Percentiles rank a stretch among this genome's conserved stretches.
These are phyloP conservation scores for Curvularia hawaiiensis DNA, from an alignment of 2,329 filamentous ascomycete genomes.

Conservation along the genomic window DNA sequence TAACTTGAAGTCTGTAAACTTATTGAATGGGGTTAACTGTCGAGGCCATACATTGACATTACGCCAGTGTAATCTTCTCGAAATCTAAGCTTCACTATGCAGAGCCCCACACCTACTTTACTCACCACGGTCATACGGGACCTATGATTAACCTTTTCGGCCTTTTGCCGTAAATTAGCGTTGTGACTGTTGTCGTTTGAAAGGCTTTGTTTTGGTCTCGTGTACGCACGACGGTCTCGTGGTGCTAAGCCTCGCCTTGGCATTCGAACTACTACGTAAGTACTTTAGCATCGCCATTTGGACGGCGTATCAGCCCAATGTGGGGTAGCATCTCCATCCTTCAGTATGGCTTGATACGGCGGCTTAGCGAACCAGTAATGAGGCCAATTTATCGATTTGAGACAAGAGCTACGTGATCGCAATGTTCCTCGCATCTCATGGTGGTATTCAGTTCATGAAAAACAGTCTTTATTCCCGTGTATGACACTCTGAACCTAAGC, in stretches of 20 bases:
- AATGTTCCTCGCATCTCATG: background rate
- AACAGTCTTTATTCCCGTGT: no score
- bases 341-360: background rate
- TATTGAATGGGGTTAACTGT: background rate
- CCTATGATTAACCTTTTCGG: background rate
- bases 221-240: conserved; percentile 7
- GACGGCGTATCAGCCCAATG: background rate
- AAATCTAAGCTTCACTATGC: background rate
- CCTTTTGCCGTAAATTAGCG: background rate
- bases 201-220: conserved; percentile 7
- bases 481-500: no score
- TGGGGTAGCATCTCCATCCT: background rate
- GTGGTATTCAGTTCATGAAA: no score
- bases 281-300: background rate
- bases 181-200: conserved; percentile 1
- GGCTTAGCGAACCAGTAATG: background rate
- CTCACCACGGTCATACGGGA: background rate
- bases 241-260: conserved; percentile 6
- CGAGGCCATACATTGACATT: background rate
- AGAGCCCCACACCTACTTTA: background rate
- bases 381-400: background rate
- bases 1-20: background rate
- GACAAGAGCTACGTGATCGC: background rate
- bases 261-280: background rate
- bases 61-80: background rate